A percentile compares a stretch with the other conserved stretches of the same genome.
These are phyloP conservation scores for Maudiozyma saulgeensis DNA, from an alignment of 805 yeast genomes.

Conservation along the genomic window DNA sequence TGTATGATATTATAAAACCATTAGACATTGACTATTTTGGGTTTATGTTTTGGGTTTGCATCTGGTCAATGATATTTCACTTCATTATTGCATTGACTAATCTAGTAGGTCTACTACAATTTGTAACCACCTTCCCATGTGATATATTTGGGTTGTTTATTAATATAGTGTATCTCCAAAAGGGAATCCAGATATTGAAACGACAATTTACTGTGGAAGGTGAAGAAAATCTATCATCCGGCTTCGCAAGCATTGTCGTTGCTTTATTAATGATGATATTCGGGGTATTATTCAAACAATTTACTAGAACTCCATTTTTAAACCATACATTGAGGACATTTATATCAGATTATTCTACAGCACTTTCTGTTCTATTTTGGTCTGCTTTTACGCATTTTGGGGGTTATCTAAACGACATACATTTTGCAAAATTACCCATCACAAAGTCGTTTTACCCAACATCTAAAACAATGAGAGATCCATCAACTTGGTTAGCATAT, in stretches of 20 bases:
- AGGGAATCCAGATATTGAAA: slow-evolving; percentile 75
- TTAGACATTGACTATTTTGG: slow-evolving; percentile 55
- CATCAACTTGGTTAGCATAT: slow-evolving; percentile 34
- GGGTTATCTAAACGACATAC: slow-evolving; percentile 50
- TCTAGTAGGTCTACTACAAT: slow-evolving; percentile 53
- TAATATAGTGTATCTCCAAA: slow-evolving; percentile 77
- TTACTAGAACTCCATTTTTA: slow-evolving; percentile 48
- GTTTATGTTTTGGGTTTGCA: slow-evolving; percentile 91
- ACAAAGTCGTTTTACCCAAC: slow-evolving; percentile 74
- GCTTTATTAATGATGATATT: slow-evolving; percentile 67
- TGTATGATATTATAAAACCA: slow-evolving; percentile 33
- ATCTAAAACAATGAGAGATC: slow-evolving; percentile 15
- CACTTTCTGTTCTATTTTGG: slow-evolving; percentile 75
- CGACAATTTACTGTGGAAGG: slow-evolving; percentile 47
- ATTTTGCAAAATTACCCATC: slow-evolving; percentile 57
- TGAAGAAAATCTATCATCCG: slow-evolving; percentile 21
- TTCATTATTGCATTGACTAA: slow-evolving; percentile 61
- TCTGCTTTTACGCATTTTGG: slow-evolving; percentile 92
- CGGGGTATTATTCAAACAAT: slow-evolving; percentile 57
- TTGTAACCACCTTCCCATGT: slow-evolving; percentile 75
- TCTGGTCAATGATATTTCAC: slow-evolving; percentile 86
- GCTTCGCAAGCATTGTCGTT: slow-evolving; percentile 66
- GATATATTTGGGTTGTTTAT: slow-evolving; percentile 91
- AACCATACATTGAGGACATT: slow-evolving; percentile 53
- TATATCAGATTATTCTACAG: slow-evolving; percentile 80